Conservation (phyloP, 306 rosid genomes). For the Hippophae tibetana region DNA sequence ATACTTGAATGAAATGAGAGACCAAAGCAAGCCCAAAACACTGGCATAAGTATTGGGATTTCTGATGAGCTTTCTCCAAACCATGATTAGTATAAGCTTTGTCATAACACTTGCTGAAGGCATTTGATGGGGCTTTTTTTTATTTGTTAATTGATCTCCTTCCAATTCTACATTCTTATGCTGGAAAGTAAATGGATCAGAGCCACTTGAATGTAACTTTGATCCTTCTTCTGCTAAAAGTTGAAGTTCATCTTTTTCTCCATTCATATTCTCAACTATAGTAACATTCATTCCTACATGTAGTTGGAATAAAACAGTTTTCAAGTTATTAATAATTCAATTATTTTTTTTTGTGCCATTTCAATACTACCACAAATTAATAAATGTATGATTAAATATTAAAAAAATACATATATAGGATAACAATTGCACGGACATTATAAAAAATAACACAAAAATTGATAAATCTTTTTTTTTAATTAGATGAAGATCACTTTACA, state of each 20-base stretch:
- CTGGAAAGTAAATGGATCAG: constrained; percentile 37
- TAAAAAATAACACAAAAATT: no score
- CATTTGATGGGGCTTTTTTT: constrained; percentile 52
- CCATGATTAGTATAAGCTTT: constrained; percentile 79
- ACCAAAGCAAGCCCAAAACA: constrained; percentile 63
- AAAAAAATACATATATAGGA: no score
- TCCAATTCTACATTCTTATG: constrained; percentile 43
- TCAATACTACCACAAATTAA: neutral
- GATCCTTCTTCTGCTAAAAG: constrained; percentile 38
- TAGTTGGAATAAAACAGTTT: no score
- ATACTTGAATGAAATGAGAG: constrained; percentile 69
- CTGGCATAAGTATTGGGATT: constrained; percentile 87
- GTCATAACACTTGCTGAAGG: constrained; percentile 87
- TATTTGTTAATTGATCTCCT: constrained; percentile 20
- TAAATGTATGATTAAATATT: no score
- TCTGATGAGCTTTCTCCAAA: constrained; percentile 87
- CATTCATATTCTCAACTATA: constrained; percentile 38
- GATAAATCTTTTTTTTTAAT: no score
- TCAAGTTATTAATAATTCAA: neutral
- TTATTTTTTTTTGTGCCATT: no score
- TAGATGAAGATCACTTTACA: no score
- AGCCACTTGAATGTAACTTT: constrained; percentile 27
- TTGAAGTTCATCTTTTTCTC: constrained; percentile 29
- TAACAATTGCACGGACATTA: no score
- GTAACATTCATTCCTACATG: constrained; percentile 34